These are phyloP conservation scores for Mycena maculata DNA, from an alignment of 768 basidiomycete species.

Conservation along the genomic window DNA sequence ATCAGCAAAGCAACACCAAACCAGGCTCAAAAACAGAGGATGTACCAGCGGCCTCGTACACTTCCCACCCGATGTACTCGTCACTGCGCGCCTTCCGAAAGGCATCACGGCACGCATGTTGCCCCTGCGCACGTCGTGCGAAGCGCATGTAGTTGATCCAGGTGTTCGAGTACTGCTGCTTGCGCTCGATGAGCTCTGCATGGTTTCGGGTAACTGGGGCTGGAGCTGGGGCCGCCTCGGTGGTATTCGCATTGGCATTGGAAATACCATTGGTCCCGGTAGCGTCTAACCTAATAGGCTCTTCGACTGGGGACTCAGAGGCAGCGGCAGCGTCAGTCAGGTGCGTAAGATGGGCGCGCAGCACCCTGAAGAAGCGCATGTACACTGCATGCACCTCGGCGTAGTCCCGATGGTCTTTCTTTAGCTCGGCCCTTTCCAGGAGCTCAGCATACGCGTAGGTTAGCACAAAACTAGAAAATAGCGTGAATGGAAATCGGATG, in stretches of 20 bases:
- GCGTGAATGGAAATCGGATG: neutral
- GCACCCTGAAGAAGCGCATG: constrained; percentile 74
- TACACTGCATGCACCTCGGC: constrained; percentile 78
- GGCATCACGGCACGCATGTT: constrained; percentile 78
- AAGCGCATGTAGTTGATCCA: constrained; percentile 96
- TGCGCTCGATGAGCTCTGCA: constrained; percentile 62
- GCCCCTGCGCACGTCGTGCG: constrained; percentile 86
- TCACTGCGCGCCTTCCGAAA: constrained; percentile 87
- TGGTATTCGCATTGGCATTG: no score
- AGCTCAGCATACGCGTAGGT: constrained; percentile 89
- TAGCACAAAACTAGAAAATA: constrained; percentile 78
- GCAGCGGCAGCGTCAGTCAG: constrained; percentile 56
- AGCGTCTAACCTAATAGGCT: neutral
- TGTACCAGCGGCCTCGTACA: constrained; percentile 91
- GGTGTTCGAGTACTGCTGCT: constrained; percentile 80
- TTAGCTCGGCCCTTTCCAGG: constrained; percentile 58
- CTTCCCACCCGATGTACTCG: constrained; percentile 88
- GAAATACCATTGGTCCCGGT: neutral
- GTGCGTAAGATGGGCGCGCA: constrained; percentile 72
- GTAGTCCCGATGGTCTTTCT: constrained; percentile 64
- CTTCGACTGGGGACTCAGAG: neutral
- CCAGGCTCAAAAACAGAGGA: constrained; percentile 21
- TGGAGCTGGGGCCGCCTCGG: no score
- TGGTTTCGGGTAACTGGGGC: neutral
- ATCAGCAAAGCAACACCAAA: constrained; percentile 4